A percentile compares a stretch with the other conserved stretches of the same genome.
These are phyloP conservation scores for Turnera subulata DNA, from an alignment of 345 rosid species.

Conservation along the genomic window DNA sequence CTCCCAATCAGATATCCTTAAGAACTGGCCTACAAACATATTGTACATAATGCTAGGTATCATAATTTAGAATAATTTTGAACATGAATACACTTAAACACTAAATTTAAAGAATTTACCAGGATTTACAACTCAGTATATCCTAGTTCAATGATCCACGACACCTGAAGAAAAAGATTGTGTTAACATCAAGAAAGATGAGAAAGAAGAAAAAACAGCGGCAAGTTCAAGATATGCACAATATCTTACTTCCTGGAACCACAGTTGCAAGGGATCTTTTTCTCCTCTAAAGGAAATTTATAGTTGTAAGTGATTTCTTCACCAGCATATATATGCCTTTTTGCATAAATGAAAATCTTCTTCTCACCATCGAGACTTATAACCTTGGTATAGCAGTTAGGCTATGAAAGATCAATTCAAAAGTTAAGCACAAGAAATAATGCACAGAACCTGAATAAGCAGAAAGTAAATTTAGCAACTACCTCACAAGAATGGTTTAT, in stretches of 20 bases:
- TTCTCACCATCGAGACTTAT: slow-evolving; percentile 92
- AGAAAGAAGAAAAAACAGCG: slow-evolving; percentile 4
- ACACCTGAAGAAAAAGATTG: slow-evolving; percentile 49
- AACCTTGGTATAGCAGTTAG: slow-evolving; percentile 97
- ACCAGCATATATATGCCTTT: slow-evolving; percentile 73
- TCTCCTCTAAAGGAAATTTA: slow-evolving; percentile 93
- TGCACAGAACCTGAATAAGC: slow-evolving; percentile 11
- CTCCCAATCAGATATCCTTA: not conserved
- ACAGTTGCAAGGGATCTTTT: slow-evolving; percentile 97
- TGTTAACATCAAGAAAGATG: slow-evolving; percentile 1
- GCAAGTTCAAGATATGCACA: slow-evolving; percentile 8
- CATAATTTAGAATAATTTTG: not conserved
- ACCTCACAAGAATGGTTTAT: slow-evolving; percentile 99
- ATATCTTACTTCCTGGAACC: slow-evolving; percentile 80
- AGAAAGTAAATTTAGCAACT: slow-evolving; percentile 19
- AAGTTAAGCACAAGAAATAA: slow-evolving; percentile 22
- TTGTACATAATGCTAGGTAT: slow-evolving; percentile 5
- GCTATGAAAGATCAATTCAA: slow-evolving; percentile 46
- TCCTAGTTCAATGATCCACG: slow-evolving; percentile 86
- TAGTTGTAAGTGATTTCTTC: slow-evolving; percentile 97
- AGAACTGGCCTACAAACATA: slow-evolving; percentile 14
- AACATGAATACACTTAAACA: not conserved
- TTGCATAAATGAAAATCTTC: slow-evolving; percentile 91
- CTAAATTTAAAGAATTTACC: slow-evolving; percentile 23
- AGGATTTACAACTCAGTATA: slow-evolving; percentile 13